A percentile compares a stretch with the other conserved stretches of the same genome.
Evolutionary conservation across 208 protist species (phyloP).

Genomic region (Novymonas esmeraldas): DNA sequence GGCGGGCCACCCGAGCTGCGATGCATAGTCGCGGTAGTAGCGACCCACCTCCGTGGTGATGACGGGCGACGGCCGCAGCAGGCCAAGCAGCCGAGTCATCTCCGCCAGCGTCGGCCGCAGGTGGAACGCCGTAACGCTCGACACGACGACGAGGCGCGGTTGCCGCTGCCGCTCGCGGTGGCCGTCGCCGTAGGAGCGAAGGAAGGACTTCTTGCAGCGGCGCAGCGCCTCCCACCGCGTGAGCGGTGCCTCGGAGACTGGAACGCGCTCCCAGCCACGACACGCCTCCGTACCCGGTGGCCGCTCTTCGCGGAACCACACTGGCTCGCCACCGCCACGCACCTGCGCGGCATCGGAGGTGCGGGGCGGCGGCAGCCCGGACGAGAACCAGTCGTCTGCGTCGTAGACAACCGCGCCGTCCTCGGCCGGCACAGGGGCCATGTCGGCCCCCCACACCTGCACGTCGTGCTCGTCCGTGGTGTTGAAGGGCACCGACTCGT

Average conservation of each 20-base stretch:
- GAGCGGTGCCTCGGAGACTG: not conserved
- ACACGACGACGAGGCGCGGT: constrained; percentile 16
- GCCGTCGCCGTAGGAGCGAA: not conserved
- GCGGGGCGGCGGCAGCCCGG: not conserved
- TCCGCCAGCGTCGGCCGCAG: constrained; percentile 9
- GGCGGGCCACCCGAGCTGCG: constrained; percentile 12
- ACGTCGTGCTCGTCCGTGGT: not conserved
- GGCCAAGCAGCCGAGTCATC: constrained; percentile 19
- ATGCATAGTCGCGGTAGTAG: constrained; percentile 20
- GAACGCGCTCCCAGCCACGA: not conserved
- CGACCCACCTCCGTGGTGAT: constrained; percentile 19
- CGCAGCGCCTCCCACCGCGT: constrained; percentile 17
- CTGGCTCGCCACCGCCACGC: no score
- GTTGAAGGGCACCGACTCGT: not conserved
- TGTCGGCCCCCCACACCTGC: constrained; percentile 9
- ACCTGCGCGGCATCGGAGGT: not conserved
- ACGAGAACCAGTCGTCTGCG: constrained; percentile 23
- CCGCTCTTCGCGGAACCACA: constrained; percentile 1
- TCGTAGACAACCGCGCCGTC: constrained; percentile 5
- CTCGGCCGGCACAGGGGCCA: not conserved
- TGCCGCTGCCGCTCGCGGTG: not conserved
- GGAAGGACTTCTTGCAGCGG: not conserved
- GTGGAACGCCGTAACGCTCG: constrained; percentile 23
- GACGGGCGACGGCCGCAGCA: constrained; percentile 19
- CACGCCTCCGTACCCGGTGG: not conserved